These are phyloP conservation scores for Fraxinus baroniana DNA, from an alignment of 305 asterid genomes.

Conservation along the genomic window DNA sequence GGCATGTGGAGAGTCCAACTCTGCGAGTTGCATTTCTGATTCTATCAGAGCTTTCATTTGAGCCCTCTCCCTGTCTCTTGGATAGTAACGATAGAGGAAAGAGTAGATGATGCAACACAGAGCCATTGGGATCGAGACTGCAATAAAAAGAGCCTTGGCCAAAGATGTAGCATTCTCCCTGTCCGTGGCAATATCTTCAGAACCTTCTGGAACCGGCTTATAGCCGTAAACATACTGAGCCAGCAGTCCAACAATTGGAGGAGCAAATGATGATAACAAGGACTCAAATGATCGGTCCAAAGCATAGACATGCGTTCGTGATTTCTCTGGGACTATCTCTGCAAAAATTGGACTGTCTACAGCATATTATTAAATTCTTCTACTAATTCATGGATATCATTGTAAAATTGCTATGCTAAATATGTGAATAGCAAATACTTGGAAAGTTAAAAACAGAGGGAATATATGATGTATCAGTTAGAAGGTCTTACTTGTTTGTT, in stretches of 20 bases:
- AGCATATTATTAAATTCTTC: slow-evolving; percentile 21
- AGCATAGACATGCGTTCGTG: slow-evolving; percentile 67
- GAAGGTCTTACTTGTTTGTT: slow-evolving; percentile 64
- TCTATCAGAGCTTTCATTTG: slow-evolving; percentile 61
- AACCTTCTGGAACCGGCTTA: slow-evolving; percentile 50
- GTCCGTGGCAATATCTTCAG: slow-evolving; percentile 50
- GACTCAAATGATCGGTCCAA: slow-evolving; percentile 77
- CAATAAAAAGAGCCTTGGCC: slow-evolving; percentile 62
- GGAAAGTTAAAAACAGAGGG: not conserved
- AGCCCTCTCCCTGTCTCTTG: slow-evolving; percentile 61
- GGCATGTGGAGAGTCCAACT: slow-evolving; percentile 24
- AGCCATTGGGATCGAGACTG: slow-evolving; percentile 69
- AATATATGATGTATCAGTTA: not conserved
- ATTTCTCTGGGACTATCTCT: slow-evolving; percentile 73
- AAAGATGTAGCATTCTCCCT: slow-evolving; percentile 64
- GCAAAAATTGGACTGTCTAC: slow-evolving; percentile 71
- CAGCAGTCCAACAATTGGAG: slow-evolving; percentile 72
- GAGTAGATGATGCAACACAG: slow-evolving; percentile 64
- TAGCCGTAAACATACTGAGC: slow-evolving; percentile 65
- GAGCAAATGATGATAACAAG: slow-evolving; percentile 70
- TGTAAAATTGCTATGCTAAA: not conserved
- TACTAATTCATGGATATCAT: not conserved
- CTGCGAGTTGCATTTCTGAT: slow-evolving; percentile 60
- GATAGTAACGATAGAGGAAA: slow-evolving; percentile 67
- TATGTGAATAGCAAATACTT: not conserved